Evolutionary conservation across 116 monocot species (phyloP).

Genomic region (Dioscorea cayenensis): DNA sequence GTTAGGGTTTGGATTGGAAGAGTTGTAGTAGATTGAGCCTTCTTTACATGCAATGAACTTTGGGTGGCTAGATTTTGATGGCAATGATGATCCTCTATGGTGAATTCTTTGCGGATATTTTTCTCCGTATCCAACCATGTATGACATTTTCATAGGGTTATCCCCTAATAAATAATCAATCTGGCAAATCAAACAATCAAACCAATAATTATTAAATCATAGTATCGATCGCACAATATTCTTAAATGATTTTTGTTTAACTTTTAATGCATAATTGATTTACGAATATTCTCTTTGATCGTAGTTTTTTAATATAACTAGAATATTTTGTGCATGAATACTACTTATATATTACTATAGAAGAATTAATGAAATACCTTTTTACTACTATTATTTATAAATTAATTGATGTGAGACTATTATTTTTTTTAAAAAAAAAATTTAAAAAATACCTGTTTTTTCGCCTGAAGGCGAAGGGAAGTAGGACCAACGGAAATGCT

Average conservation of each 20-base stretch:
- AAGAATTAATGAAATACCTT: too few relatives aligned
- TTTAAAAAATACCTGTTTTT: constrained; percentile 50
- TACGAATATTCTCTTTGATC: too few relatives aligned
- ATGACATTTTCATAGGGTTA: constrained; percentile 92
- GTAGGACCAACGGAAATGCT: constrained; percentile 39
- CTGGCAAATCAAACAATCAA: constrained; percentile 1
- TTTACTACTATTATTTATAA: too few relatives aligned
- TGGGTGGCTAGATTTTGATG: constrained; percentile 46
- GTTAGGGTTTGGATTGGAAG: constrained; percentile 56
- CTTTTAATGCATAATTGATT: too few relatives aligned
- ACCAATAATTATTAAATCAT: neutral
- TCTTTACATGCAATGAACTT: constrained; percentile 62
- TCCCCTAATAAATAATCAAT: constrained; percentile 66
- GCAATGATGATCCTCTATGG: constrained; percentile 79
- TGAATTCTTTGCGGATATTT: constrained; percentile 68
- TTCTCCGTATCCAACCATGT: constrained; percentile 86
- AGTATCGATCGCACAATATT: too few relatives aligned
- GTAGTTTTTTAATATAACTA: too few relatives aligned
- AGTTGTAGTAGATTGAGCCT: constrained; percentile 67
- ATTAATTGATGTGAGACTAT: neutral
- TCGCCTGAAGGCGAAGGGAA: constrained; percentile 64
- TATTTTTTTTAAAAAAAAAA: neutral
- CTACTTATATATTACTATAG: too few relatives aligned
- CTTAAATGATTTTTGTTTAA: too few relatives aligned
- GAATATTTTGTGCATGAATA: too few relatives aligned